Percentiles rank a stretch among this genome's conserved stretches.
Conservation (phyloP, 495 filamentous ascomycete species). For the Penicillium desertorum region DNA sequence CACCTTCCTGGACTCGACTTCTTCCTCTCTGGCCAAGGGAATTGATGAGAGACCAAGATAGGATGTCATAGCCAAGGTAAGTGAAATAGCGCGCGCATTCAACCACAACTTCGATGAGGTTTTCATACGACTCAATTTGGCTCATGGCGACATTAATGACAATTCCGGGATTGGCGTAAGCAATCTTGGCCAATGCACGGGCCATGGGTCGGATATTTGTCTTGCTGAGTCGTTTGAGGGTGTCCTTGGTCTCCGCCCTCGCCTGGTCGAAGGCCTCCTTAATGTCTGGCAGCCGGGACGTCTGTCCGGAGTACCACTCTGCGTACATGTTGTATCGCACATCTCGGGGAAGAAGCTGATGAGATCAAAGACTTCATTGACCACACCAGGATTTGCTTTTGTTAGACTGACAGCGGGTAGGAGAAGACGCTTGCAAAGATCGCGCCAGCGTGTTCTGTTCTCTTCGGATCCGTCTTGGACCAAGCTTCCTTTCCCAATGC, state of each 20-base stretch:
- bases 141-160: slow-evolving; percentile 83
- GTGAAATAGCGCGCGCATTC: slow-evolving; percentile 94
- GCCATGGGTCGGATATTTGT: slow-evolving; percentile 85
- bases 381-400: slow-evolving; percentile 75
- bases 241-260: slow-evolving; percentile 71
- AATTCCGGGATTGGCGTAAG: slow-evolving; percentile 81
- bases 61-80: slow-evolving; percentile 84
- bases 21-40: slow-evolving; percentile 71
- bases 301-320: slow-evolving; percentile 82
- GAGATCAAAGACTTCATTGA: slow-evolving; percentile 80
- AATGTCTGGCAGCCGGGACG: slow-evolving; percentile 74
- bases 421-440: slow-evolving; percentile 76
- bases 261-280: slow-evolving; percentile 74
- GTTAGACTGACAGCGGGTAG: slow-evolving; percentile 82
- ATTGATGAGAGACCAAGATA: slow-evolving; percentile 84
- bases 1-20: slow-evolving; percentile 76
- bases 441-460: slow-evolving; percentile 73
- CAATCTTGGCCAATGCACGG: slow-evolving; percentile 79
- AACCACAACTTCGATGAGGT: slow-evolving; percentile 88
- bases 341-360: slow-evolving; percentile 70
- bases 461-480: slow-evolving; percentile 62
- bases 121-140: slow-evolving; percentile 89
- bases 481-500: slow-evolving; percentile 77
- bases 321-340: slow-evolving; percentile 87
- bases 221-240: slow-evolving; percentile 80